Base-by-base conservation (phyloP, 2,329 filamentous ascomycete genomes). In the Colletotrichum australisinense region DNA sequence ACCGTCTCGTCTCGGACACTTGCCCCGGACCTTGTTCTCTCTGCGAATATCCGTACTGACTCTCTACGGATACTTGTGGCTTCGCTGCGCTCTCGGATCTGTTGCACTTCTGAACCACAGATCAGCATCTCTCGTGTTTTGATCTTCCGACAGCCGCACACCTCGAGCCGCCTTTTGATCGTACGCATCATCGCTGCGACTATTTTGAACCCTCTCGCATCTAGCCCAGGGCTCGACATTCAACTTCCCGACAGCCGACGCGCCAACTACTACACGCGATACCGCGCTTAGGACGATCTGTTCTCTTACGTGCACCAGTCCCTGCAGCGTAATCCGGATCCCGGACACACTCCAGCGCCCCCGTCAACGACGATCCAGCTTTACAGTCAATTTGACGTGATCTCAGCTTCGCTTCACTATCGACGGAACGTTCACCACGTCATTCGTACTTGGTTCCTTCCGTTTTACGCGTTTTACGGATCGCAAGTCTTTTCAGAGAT, bases 1-100 rank as follows among this genome's bases (percentile, higher is more conserved):
- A 59, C 30, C 35, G 59, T 59, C 66, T 72, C 66, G 69, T 72
- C 69, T 72, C 49, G 32, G 58, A 42, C 65, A 58, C 35, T 67
- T 52, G 57, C 60, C 46, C 30, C 35, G 28, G 38, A 30, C 63
- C 53, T 57, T 24, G 32, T 56, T 28, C 53, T 56, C 42, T 49
- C 8, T 9, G n/a, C 42, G 19, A n/a, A 49, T 49, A 49, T n/a
- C 42, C 19, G n/a, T 53, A 32, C 60, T 19, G 42, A 52, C 52
- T 30, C 24, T 42, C 26, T 5, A 59, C 46, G 19, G 38, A 22
- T 28, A 52, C 68, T 68, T 26, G 38, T 55, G 62, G 14, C n/a
- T 62, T 57, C 55, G 28, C 52, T 56, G 42, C 59, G 38, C 38
- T 46, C 67, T 49, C 42, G 19, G 58, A 26, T 62, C 52, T 56